Evolutionary conservation across 2,329 filamentous ascomycete genomes (phyloP).

Genomic region (Fusarium denticulatum): DNA sequence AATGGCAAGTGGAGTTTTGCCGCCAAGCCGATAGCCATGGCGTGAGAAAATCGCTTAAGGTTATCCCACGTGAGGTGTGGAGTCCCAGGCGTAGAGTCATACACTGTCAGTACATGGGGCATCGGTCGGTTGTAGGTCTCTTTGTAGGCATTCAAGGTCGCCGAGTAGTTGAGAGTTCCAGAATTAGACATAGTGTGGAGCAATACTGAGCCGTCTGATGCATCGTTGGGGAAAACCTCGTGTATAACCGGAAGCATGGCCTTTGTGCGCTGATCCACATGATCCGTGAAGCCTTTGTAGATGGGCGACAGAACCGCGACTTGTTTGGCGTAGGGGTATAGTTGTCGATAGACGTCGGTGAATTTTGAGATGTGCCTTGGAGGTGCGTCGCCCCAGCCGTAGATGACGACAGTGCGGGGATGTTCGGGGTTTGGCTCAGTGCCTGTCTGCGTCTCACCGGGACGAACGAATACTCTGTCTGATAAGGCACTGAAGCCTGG

Average conservation of each 20-base stretch:
- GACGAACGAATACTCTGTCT: background rate
- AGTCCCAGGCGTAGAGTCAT: background rate
- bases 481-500: background rate
- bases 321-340: background rate
- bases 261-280: background rate
- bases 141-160: background rate
- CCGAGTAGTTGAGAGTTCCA: background rate
- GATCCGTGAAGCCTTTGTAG: background rate
- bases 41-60: conserved; percentile 2
- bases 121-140: background rate
- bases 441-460: background rate
- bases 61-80: background rate
- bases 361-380: conserved; percentile 6
- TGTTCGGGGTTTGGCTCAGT: background rate
- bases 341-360: background rate
- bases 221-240: background rate
- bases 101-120: background rate
- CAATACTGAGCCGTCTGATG: fast-evolving
- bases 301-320: background rate
- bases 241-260: background rate
- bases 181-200: conserved; percentile 1
- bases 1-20: background rate
- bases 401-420: background rate
- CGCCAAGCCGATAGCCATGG: background rate
- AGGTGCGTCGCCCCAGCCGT: conserved; percentile 11